Evolutionary conservation across 805 yeast genomes (phyloP), one percentile per base, ranked within the genome.

Genomic region (Saturnispora quitensis): DNA sequence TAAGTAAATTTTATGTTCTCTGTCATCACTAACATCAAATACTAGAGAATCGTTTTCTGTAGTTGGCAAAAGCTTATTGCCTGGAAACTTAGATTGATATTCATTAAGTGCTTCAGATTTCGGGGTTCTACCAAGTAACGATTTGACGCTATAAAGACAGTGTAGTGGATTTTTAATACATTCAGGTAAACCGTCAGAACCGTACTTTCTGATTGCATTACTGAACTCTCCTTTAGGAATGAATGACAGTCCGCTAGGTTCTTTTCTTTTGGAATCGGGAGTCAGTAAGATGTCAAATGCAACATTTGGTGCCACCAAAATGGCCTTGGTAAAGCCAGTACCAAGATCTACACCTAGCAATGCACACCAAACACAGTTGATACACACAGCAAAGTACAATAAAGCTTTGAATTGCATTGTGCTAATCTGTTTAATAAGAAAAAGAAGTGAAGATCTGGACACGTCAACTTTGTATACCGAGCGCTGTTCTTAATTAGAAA

Each of bases 211-310:
- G 61, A 86, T 91, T 15, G 84, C 54, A 24, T 74, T 81, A 48
- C 81, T 77, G 12, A 28, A 22, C 6, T 49, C 54, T 3, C 48
- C 28, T 6, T 33, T 48, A 12, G 48, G 43, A 24, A 46, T 31
- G 54, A 90, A 73, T 0, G 86, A 82, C 12, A 93, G 59, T 1
- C 95, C 97, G 4, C 90, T 77, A 4, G 82, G 72, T 60, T 91
- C 98, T 65, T 93, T 93, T 53, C 99, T 76, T 68, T 89, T 88
- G 3, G 96, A 84, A 61, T 93, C 98, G 25, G 88, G 84, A 4
- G 97, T 88, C 55, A 93, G 71, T 13, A 93, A 84, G 40, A 93
- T 77, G 62, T 93, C 98, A 63, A 90, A 82, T 15, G 89, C 85
- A 20, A 89, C 81, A 12, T 89, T 88, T 0, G 97, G 97, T 0